phyloP scores from a whole-genome alignment of 805 yeast genomes.

The Wickerhamiella brachini region DNA sequence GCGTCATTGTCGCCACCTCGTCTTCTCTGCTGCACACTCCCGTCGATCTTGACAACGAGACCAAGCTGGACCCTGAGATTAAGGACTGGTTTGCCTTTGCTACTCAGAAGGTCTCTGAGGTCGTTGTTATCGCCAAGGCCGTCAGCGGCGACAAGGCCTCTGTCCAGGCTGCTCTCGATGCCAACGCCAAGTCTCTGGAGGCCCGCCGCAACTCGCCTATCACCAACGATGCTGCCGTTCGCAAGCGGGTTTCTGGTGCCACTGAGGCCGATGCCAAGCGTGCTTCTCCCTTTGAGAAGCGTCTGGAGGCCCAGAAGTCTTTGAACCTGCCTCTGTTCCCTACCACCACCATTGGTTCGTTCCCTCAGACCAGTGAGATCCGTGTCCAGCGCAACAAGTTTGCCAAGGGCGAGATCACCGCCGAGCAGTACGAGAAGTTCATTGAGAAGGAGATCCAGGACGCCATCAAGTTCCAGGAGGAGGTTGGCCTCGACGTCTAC shows the following conservation, averaged over 20 bases:
- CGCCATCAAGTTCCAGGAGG: conserved; percentile 98
- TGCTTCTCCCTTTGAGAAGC: conserved; percentile 69
- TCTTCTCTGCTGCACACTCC: conserved; percentile 98
- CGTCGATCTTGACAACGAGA: conserved; percentile 85
- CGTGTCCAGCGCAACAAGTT: conserved; percentile 97
- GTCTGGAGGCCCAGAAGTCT: conserved; percentile 77
- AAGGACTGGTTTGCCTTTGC: conserved; percentile 99
- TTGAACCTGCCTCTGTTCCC: conserved; percentile 98
- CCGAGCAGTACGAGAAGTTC: conserved; percentile 91
- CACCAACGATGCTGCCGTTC: conserved; percentile 86
- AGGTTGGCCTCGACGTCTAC: conserved; percentile 91
- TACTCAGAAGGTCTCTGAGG: conserved; percentile 87
- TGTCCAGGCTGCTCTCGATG: conserved; percentile 62
- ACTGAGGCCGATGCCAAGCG: conserved; percentile 63
- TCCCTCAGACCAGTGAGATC: conserved; percentile 99
- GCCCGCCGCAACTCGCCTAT: conserved; percentile 77
- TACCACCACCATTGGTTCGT: conserved; percentile 99
- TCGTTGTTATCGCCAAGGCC: conserved; percentile 80
- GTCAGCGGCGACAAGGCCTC: conserved; percentile 56
- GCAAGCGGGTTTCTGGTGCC: conserved; percentile 64
- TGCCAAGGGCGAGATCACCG: conserved; percentile 89
- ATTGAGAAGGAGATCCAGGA: conserved; percentile 92
- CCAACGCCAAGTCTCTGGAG: conserved; percentile 74
- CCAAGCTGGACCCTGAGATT: conserved; percentile 77
- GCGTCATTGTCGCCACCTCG: conserved; percentile 80